Conservation (phyloP, 108 stramenopile genomes). For the Nitzschia putrida region DNA sequence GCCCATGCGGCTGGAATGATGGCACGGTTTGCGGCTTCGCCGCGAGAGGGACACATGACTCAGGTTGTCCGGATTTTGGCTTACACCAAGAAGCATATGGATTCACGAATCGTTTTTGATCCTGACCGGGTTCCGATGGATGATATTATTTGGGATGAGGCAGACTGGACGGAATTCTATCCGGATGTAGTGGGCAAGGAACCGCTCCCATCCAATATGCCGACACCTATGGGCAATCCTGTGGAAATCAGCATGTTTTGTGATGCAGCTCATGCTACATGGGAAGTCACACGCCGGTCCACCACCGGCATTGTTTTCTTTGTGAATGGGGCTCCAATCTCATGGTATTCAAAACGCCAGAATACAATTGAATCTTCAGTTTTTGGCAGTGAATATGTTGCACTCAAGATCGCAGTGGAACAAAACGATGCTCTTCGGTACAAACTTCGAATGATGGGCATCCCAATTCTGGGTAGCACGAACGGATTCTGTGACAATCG, state of each 20-base stretch:
- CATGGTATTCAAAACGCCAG: slow-evolving; percentile 52
- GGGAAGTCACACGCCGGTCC: slow-evolving; percentile 45
- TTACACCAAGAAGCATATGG: slow-evolving; percentile 22
- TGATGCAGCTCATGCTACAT: slow-evolving; percentile 54
- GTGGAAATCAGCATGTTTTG: slow-evolving; percentile 26
- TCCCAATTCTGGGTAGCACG: slow-evolving; percentile 30
- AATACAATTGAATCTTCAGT: slow-evolving; percentile 44
- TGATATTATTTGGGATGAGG: neutral
- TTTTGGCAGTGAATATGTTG: slow-evolving; percentile 54
- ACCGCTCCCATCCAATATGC: slow-evolving; percentile 35
- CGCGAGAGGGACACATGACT: slow-evolving; percentile 47
- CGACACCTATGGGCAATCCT: slow-evolving; percentile 25
- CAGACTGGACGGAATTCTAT: slow-evolving; percentile 23
- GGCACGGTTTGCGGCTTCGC: slow-evolving; percentile 34
- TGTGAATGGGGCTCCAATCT: slow-evolving; percentile 47
- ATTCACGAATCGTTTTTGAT: slow-evolving; percentile 41
- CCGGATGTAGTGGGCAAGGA: slow-evolving; percentile 25
- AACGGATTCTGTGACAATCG: slow-evolving; percentile 37
- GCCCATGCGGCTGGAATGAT: slow-evolving; percentile 45
- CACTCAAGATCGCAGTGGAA: slow-evolving; percentile 43
- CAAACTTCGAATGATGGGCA: no score
- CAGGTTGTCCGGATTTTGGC: slow-evolving; percentile 40
- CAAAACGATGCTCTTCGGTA: slow-evolving; percentile 46
- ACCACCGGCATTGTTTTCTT: slow-evolving; percentile 55
- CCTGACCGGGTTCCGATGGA: slow-evolving; percentile 20